Evolutionary conservation across 2,329 filamentous ascomycete genomes (phyloP).

Genomic region (Fusarium multiceps): DNA sequence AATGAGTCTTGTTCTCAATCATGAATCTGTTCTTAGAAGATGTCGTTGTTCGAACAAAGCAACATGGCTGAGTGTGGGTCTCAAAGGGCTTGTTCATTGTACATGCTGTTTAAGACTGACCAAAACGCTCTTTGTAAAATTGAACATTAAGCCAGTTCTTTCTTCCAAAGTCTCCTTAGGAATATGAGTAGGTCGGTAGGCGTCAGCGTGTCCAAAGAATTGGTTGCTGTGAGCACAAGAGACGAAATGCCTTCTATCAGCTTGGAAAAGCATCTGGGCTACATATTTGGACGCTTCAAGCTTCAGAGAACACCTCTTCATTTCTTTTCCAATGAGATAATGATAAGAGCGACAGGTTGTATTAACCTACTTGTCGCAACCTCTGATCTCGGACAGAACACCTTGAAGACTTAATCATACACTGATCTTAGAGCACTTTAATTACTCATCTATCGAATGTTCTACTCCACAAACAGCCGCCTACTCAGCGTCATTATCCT

Average conservation of each 20-base stretch:
- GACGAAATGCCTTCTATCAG: background rate
- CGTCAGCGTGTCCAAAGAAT: background rate
- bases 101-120: background rate
- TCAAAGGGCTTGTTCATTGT: background rate
- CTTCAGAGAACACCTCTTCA: too few relatives aligned
- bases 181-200: background rate
- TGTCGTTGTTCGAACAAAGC: slow-evolving; percentile 17
- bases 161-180: background rate
- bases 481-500: too few relatives aligned
- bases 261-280: too few relatives aligned
- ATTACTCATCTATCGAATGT: too few relatives aligned
- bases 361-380: too few relatives aligned
- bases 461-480: too few relatives aligned
- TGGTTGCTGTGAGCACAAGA: background rate
- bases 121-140: background rate
- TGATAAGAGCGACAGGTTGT: too few relatives aligned
- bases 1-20: background rate
- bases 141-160: background rate
- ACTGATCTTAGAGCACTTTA: too few relatives aligned
- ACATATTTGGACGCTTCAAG: too few relatives aligned
- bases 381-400: too few relatives aligned
- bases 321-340: too few relatives aligned
- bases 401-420: too few relatives aligned
- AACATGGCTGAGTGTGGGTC: background rate
- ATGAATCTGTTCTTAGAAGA: background rate